Evolutionary conservation across 495 filamentous ascomycete species (phyloP).

Genomic region (Coniosporium apollinis): DNA sequence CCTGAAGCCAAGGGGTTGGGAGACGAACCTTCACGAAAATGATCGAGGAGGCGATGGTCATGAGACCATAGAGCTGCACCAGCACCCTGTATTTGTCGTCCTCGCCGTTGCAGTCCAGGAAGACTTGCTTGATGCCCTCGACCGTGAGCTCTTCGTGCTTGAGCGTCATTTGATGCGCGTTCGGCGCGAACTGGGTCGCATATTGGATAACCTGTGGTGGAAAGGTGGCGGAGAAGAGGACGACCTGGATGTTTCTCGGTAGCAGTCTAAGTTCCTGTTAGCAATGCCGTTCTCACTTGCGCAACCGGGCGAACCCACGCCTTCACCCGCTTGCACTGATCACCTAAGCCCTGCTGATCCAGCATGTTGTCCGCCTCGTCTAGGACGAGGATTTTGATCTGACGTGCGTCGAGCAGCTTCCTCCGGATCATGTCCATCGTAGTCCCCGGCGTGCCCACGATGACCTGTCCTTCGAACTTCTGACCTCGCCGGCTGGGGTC

Average conservation of each 20-base stretch:
- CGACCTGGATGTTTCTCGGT: slow-evolving; percentile 55
- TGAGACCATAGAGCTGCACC: slow-evolving; percentile 80
- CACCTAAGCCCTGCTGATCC: slow-evolving; percentile 83
- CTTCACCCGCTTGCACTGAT: slow-evolving; percentile 85
- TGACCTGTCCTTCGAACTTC: slow-evolving; percentile 49
- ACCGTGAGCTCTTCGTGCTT: slow-evolving; percentile 84
- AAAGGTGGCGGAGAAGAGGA: slow-evolving; percentile 95
- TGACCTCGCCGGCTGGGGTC: slow-evolving; percentile 43
- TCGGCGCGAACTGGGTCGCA: slow-evolving; percentile 61
- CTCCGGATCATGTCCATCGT: slow-evolving; percentile 70
- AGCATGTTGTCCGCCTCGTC: slow-evolving; percentile 32
- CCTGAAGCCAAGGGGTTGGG: background rate
- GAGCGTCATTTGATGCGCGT: slow-evolving; percentile 75
- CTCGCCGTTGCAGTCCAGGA: slow-evolving; percentile 72
- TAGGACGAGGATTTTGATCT: slow-evolving; percentile 34
- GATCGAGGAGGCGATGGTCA: slow-evolving; percentile 91
- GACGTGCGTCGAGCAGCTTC: slow-evolving; percentile 28
- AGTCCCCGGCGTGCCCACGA: slow-evolving; percentile 91
- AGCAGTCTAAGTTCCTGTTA: slow-evolving; percentile 37
- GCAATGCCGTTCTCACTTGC: too few species aligned
- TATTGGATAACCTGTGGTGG: slow-evolving; percentile 67
- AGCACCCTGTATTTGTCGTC: slow-evolving; percentile 74
- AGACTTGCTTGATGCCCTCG: slow-evolving; percentile 92
- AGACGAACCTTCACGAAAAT: slow-evolving; percentile 77
- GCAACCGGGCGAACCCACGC: too few species aligned